Base-by-base conservation (phyloP, 78 protist species). In the Fonticula alba region DNA sequence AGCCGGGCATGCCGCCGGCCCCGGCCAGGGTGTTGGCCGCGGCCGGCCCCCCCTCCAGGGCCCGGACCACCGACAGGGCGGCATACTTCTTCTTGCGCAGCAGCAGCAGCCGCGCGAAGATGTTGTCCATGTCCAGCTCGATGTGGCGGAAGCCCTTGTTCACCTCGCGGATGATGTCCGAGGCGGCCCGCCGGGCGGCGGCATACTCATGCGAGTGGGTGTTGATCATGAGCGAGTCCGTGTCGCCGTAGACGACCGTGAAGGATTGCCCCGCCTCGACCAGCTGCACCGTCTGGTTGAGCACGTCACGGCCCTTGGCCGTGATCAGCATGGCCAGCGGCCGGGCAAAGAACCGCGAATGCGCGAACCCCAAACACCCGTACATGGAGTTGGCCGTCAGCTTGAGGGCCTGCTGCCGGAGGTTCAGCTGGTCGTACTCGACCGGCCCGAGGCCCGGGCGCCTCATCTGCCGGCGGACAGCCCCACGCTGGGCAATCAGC, bases 231-330 rank as follows among this genome's bases (percentile, higher is more conserved):
- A 97, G 38, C 0, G 97, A 89, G 72, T 97, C 99, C 1, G 99
- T 97, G 85, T 97, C 99, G n/a, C 99, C 99, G 69, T 95, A 97
- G 46, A 97, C 75, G 27, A 96, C 97, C 29, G 78, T 74, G 27
- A 80, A 75, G 32, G 37, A 22, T 53, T 76, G 61, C 67, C 60
- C 14, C 10, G 2, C 0, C 64, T 47, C n/a, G 27, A 38, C 68
- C 46, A 38, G 53, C 33, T 26, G 55, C 53, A 29, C 70, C 11
- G 95, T 72, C 3, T 56, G 32, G 66, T 79, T 71, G 40, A 94
- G 83, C 20, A 74, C 72, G 24, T 77, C 92, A 14, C 99, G 76
- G 9, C 99, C 99, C 40, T 56, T 71, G 0, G 74, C 0, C 1
- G 99, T 94, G 69, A 95, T 87, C 54, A 90, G 72, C 62, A 65